phyloP scores from a whole-genome alignment of 2,329 filamentous ascomycete genomes.

The Sarocladium kiliense region DNA sequence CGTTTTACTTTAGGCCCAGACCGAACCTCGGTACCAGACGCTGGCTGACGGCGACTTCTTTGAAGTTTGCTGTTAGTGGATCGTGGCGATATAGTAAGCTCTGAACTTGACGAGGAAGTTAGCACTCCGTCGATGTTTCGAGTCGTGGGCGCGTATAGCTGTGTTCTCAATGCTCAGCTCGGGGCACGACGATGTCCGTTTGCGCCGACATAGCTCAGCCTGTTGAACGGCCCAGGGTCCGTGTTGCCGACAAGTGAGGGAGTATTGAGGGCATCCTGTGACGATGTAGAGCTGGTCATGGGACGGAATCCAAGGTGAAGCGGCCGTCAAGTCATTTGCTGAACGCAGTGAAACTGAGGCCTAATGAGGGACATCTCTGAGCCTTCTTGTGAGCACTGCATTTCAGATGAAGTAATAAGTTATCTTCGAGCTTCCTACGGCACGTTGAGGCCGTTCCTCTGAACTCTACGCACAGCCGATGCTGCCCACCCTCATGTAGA shows the following conservation, averaged over 20 bases:
- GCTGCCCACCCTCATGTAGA: too few relatives aligned
- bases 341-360: too few relatives aligned
- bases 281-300: too few relatives aligned
- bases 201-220: neutral
- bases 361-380: too few relatives aligned
- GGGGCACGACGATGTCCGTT: neutral
- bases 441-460: too few relatives aligned
- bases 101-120: neutral
- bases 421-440: too few relatives aligned
- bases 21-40: neutral
- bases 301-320: too few relatives aligned
- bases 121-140: neutral
- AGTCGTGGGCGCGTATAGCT: neutral
- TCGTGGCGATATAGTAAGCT: neutral
- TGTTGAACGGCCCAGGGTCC: neutral
- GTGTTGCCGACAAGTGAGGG: neutral
- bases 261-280: too few relatives aligned
- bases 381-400: too few relatives aligned
- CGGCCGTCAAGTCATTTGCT: too few relatives aligned
- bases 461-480: too few relatives aligned
- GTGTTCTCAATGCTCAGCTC: neutral
- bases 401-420: too few relatives aligned
- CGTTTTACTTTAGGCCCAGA: neutral
- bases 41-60: neutral
- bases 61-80: neutral